Evolutionary conservation across 805 yeast genomes (phyloP).

Genomic region (Jamesozyma spencerorum): DNA sequence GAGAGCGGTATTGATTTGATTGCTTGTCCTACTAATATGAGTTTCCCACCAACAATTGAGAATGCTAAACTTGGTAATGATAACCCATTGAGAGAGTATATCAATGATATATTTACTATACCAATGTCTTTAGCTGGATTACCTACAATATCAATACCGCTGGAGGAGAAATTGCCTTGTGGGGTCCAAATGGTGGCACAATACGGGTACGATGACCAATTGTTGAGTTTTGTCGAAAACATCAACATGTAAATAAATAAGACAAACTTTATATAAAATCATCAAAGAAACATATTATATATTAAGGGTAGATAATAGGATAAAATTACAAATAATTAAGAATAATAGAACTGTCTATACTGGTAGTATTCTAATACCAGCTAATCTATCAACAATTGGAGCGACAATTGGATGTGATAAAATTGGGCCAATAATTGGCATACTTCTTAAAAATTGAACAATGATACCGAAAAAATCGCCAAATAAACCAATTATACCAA

Average conservation of each 20-base stretch:
- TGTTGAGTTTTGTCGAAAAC: constrained; percentile 35
- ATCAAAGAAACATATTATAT: no score
- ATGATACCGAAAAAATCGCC: constrained; percentile 92
- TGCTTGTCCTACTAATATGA: constrained; percentile 62
- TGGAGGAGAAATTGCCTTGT: constrained; percentile 24
- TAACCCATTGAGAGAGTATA: constrained; percentile 48
- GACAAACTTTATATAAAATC: no score
- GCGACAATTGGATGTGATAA: constrained; percentile 75
- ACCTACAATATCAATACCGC: constrained; percentile 78
- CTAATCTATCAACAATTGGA: constrained; percentile 56
- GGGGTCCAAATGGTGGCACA: constrained; percentile 85
- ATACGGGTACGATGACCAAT: constrained; percentile 65
- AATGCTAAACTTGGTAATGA: constrained; percentile 26
- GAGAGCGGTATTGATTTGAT: constrained; percentile 55
- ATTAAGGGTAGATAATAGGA: no score
- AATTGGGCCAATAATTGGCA: constrained; percentile 82
- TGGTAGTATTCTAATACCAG: constrained; percentile 61
- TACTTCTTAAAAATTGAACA: constrained; percentile 72
- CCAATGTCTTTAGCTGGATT: constrained; percentile 89
- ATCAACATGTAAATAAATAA: not conserved
- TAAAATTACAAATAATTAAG: no score
- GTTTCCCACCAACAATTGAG: constrained; percentile 42
- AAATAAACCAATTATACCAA: constrained; percentile 85
- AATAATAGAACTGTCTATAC: constrained; percentile 36
- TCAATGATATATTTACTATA: constrained; percentile 77